A percentile compares a stretch with the other conserved stretches of the same genome.
Conservation (phyloP, 225 moss, liverwort and hornwort species). For the Marchantia polymorpha region DNA sequence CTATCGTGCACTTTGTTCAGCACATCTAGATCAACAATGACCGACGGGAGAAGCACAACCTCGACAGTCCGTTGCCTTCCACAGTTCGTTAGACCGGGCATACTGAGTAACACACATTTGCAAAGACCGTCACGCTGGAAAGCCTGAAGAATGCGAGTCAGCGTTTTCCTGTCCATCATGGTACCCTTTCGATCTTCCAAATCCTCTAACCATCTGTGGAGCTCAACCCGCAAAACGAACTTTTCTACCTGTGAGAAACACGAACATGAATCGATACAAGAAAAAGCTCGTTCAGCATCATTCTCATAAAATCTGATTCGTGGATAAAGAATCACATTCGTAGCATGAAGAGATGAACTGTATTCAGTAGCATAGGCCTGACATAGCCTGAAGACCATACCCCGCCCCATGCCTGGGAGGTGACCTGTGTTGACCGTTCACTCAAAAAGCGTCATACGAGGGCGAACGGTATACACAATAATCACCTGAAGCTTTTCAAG, state of each 20-base stretch:
- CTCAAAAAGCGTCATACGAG: background rate
- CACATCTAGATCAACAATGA: constrained; percentile 72
- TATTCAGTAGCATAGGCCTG: background rate
- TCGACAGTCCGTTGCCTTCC: constrained; percentile 86
- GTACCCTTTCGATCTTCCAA: constrained; percentile 78
- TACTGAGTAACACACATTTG: constrained; percentile 85
- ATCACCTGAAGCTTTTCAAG: constrained; percentile 83
- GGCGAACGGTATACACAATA: background rate
- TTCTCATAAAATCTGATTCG: background rate
- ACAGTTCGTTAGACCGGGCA: constrained; percentile 96
- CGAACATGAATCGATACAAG: background rate
- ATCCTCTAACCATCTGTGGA: constrained; percentile 97
- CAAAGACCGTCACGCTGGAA: constrained; percentile 80
- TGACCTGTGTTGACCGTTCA: no score
- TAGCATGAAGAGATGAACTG: no score
- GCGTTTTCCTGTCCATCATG: constrained; percentile 95
- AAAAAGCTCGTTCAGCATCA: background rate
- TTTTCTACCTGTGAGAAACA: constrained; percentile 63
- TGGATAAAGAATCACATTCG: background rate
- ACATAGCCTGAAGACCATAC: background rate
- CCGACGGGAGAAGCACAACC: constrained; percentile 79
- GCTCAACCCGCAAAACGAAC: constrained; percentile 87
- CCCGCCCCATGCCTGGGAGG: no score
- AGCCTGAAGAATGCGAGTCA: constrained; percentile 82
- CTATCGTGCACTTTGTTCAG: constrained; percentile 79